Base-by-base conservation (phyloP, 73 alveolate species). In the Paramecium octaurelia region DNA sequence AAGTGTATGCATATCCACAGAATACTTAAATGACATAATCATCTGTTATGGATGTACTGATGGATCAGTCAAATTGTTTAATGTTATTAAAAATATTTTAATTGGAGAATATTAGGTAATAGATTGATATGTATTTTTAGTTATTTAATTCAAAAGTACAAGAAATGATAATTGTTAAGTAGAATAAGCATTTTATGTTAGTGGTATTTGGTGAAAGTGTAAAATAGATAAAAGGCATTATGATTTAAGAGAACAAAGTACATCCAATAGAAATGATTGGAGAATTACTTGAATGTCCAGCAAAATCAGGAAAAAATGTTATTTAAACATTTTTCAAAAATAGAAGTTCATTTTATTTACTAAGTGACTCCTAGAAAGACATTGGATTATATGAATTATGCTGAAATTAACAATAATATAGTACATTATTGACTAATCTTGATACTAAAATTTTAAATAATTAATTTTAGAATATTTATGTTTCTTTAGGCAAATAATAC, bases 21-120 rank as follows among this genome's bases (percentile, higher is more conserved):
- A 80, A 24, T 46, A 23, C 9, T 31, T 31, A 2, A 10, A 46
- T 14, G 91, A 80, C 14, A 80, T 80, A 9, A 73, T 80, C 8
- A 80, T 80, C 16, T 80, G 91, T 43, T 80, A 80, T 80, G 91
- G 91, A 7, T 80, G 91, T 48, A 44, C 8, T 23, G 91, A 80
- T 80, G 91, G 91, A 43, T 42, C 57, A 10, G 75, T 80, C 6
- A 80, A 46, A 80, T 18, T 80, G 6, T 80, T 80, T 80, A 80
- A 80, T 80, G 91, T 80, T 12, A n/a, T 80, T 16, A 80, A 80
- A 48, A 80, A 80, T 44, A 48, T 35, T 8, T 10, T 80, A 3
- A 43, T 80, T 18, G 91, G 58, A 0, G 91, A 80, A 4, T 80
- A 31, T 44, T 48, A 80, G 31, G 91, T 80, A 80, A 43, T 10